These are phyloP conservation scores for Aspergillus costaricaensis DNA, from an alignment of 2,329 filamentous ascomycete genomes.

Conservation along the genomic window DNA sequence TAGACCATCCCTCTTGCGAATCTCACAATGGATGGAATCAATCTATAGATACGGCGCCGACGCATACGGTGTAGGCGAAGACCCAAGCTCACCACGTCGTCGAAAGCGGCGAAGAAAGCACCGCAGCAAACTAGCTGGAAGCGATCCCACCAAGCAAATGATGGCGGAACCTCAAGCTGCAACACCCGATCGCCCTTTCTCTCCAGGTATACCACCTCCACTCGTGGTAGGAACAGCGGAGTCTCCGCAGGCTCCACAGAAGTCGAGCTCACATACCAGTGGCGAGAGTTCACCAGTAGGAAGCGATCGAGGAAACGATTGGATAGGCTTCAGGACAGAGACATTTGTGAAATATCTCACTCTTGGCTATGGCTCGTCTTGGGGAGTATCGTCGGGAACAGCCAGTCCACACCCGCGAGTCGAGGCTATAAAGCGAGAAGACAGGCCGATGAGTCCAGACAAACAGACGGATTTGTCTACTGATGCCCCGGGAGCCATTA, in stretches of 20 bases:
- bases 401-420: constrained; percentile 28
- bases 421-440: constrained; percentile 28
- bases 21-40: constrained; percentile 86
- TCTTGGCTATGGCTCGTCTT: constrained; percentile 52
- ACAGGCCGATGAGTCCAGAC: constrained; percentile 3
- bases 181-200: constrained; percentile 28
- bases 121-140: constrained; percentile 23
- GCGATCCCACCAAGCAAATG: constrained; percentile 10
- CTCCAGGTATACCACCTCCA: constrained; percentile 48
- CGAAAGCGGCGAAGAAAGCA: constrained; percentile 38
- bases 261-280: constrained; percentile 17
- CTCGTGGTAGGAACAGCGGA: constrained; percentile 34
- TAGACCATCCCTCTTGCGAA: constrained; percentile 67
- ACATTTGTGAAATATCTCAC: constrained; percentile 53
- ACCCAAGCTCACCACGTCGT: constrained; percentile 67
- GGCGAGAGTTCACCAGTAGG: constrained; percentile 19
- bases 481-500: not conserved
- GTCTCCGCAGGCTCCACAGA: constrained; percentile 21
- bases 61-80: constrained; percentile 82
- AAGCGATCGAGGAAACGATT: constrained; percentile 28
- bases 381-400: constrained; percentile 43
- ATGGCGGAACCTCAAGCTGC: constrained; percentile 13
- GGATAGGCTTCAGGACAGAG: constrained; percentile 42
- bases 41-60: constrained; percentile 81
- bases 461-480: constrained; percentile 4